Percentiles rank a stretch among this genome's conserved stretches.
These are phyloP conservation scores for Talaromyces borbonicus DNA, from an alignment of 495 filamentous ascomycete genomes.

Conservation along the genomic window DNA sequence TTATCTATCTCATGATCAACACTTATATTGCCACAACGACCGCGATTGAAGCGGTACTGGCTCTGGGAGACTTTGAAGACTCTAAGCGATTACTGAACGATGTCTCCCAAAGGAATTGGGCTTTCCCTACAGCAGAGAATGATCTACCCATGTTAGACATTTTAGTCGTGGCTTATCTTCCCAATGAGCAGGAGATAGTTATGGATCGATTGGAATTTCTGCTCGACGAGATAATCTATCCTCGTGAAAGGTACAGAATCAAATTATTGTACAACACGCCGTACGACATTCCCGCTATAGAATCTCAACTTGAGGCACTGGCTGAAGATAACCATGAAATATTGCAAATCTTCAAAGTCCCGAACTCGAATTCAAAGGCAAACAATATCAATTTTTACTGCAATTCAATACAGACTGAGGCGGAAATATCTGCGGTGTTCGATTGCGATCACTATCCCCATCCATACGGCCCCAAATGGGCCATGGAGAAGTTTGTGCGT, in stretches of 20 bases:
- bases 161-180: conserved; percentile 32
- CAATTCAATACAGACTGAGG: conserved; percentile 17
- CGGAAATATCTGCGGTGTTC: conserved; percentile 28
- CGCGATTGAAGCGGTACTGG: conserved; percentile 27
- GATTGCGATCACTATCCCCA: conserved; percentile 33
- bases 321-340: conserved; percentile 11
- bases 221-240: conserved; percentile 27
- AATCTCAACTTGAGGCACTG: conserved; percentile 19
- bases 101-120: conserved; percentile 22
- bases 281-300: conserved; percentile 22
- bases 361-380: conserved; percentile 28
- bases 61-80: conserved; percentile 18
- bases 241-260: conserved; percentile 24
- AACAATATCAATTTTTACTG: conserved; percentile 33
- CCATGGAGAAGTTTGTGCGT: conserved; percentile 23
- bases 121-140: conserved; percentile 24
- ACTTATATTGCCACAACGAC: conserved; percentile 25
- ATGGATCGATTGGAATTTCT: conserved; percentile 27
- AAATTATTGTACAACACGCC: conserved; percentile 34
- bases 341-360: conserved; percentile 26
- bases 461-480: conserved; percentile 29
- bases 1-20: conserved; percentile 25
- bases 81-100: conserved; percentile 19
- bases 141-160: conserved; percentile 26
- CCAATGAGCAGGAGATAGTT: conserved; percentile 34